A percentile compares a stretch with the other conserved stretches of the same genome.
phyloP scores from a whole-genome alignment of 1,284 basidiomycete species.

The Volvariella volvacea region DNA sequence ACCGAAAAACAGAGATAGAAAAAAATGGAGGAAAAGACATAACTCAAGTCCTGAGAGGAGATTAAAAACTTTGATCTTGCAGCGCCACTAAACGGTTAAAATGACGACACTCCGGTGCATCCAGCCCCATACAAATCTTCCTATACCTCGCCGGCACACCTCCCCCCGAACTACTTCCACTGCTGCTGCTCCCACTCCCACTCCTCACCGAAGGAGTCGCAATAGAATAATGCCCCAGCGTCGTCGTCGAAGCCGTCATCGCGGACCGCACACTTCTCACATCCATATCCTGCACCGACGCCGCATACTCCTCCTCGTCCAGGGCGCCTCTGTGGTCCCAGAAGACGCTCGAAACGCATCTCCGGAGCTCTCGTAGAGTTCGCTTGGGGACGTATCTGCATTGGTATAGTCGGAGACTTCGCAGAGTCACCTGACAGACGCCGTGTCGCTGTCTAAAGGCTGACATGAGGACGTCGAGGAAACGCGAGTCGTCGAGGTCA shows the following conservation, averaged over 20 bases:
- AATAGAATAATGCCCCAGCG: too few relatives aligned
- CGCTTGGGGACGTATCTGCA: slow-evolving; percentile 21
- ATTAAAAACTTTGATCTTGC: slow-evolving; percentile 15
- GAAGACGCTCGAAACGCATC: slow-evolving; percentile 20
- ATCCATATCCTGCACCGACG: neutral
- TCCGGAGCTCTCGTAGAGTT: slow-evolving; percentile 17
- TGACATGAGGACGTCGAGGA: slow-evolving; percentile 27
- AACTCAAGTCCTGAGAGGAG: slow-evolving; percentile 17
- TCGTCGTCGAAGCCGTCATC: too few relatives aligned
- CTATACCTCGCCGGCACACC: slow-evolving; percentile 17
- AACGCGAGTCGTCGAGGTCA: slow-evolving; percentile 30
- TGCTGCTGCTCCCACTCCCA: too few relatives aligned
- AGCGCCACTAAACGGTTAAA: neutral
- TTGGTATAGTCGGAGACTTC: slow-evolving; percentile 25
- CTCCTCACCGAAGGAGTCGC: too few relatives aligned
- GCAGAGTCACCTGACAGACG: slow-evolving; percentile 16
- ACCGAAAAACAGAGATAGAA: too few relatives aligned
- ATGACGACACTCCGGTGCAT: slow-evolving; percentile 1
- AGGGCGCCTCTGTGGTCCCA: slow-evolving; percentile 19
- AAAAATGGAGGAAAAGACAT: too few relatives aligned
- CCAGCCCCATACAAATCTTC: slow-evolving; percentile 10
- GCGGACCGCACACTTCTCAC: neutral
- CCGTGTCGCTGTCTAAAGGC: slow-evolving; percentile 20
- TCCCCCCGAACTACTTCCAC: slow-evolving; percentile 8
- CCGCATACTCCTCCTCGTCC: slow-evolving; percentile 13